phyloP scores from a whole-genome alignment of 2,329 filamentous ascomycete genomes.

The Hypoxylon sp. region DNA sequence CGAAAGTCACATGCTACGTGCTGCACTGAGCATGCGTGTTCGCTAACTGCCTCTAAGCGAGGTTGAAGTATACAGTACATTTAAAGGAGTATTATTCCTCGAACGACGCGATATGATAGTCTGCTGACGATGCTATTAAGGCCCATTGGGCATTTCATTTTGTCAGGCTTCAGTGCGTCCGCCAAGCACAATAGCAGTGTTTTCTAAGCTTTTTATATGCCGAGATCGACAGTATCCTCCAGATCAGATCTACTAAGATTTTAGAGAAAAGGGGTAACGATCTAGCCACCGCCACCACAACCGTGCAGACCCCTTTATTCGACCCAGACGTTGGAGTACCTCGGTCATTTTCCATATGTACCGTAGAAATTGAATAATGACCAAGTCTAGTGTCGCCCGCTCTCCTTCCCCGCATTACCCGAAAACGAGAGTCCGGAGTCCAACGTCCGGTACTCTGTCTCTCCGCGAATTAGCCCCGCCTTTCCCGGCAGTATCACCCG shows the following conservation, averaged over 20 bases:
- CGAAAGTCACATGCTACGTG: conserved; percentile 45
- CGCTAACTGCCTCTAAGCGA: conserved; percentile 18
- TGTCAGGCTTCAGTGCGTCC: not conserved
- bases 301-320: conserved; percentile 9
- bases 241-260: conserved; percentile 24
- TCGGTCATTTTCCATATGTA: not conserved
- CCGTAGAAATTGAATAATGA: not conserved
- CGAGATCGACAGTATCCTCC: conserved; percentile 6
- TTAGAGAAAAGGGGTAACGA: conserved; percentile 7
- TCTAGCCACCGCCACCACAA: conserved; percentile 3
- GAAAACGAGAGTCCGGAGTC: conserved; percentile 21
- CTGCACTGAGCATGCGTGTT: conserved; percentile 24
- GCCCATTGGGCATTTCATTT: not conserved
- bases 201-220: conserved; percentile 15
- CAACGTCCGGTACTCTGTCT: conserved; percentile 22
- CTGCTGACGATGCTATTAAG: not conserved
- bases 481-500: conserved; percentile 9
- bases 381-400: conserved; percentile 10
- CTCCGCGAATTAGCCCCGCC: conserved; percentile 31
- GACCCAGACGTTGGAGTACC: conserved; percentile 7
- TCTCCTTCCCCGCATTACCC: conserved; percentile 26
- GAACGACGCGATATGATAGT: conserved; percentile 8
- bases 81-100: conserved; percentile 3
- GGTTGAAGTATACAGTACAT: conserved; percentile 11
- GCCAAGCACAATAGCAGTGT: conserved; percentile 5